Conservation (phyloP, 345 rosid genomes). For the Salix koriyanagi region DNA sequence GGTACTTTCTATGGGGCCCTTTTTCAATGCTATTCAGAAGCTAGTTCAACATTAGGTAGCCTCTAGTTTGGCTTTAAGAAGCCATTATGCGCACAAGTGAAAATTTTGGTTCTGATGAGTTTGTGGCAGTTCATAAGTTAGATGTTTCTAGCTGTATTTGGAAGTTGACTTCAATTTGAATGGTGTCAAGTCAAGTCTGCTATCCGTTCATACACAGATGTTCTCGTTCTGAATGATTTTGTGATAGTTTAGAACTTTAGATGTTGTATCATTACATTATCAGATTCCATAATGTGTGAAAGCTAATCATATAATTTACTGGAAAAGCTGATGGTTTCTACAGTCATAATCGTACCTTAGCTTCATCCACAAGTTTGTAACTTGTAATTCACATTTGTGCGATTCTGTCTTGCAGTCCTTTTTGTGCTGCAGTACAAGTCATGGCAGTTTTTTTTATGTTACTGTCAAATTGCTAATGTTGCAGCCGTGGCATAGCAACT, state of each 20-base stretch:
- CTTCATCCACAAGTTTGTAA: not conserved
- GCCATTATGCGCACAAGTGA: not conserved
- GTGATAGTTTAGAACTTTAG: too few species aligned
- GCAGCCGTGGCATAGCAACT: not conserved
- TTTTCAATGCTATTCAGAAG: not conserved
- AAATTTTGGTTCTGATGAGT: not conserved
- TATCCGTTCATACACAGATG: too few species aligned
- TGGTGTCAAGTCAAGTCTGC: too few species aligned
- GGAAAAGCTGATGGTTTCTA: not conserved
- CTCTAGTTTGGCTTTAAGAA: not conserved
- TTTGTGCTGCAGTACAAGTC: not conserved
- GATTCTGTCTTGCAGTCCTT: not conserved
- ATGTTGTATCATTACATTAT: not conserved
- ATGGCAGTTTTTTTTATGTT: not conserved
- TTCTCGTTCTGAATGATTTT: too few species aligned
- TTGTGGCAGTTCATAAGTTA: not conserved
- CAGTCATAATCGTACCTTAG: too few species aligned
- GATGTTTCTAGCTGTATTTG: not conserved
- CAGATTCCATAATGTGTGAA: not conserved
- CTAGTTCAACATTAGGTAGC: not conserved
- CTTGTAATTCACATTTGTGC: not conserved
- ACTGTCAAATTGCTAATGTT: not conserved
- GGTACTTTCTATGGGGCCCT: not conserved
- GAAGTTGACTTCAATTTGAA: too few species aligned
- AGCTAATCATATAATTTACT: not conserved